Conservation (phyloP, 2,329 filamentous ascomycete species). For the Alternaria novae-zelandiae region DNA sequence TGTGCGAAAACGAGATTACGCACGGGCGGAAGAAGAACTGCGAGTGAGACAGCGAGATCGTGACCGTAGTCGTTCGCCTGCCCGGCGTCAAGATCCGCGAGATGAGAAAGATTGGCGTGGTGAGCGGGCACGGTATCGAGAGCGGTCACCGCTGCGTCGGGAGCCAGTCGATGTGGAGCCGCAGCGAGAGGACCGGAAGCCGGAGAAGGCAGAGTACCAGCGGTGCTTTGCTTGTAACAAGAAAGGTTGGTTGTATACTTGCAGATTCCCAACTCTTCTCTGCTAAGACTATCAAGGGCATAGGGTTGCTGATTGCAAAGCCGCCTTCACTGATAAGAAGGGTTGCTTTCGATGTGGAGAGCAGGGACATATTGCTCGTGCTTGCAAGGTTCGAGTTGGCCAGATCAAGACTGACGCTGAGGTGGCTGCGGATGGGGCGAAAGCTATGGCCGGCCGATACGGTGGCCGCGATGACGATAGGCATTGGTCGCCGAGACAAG, state of each 20-base stretch:
- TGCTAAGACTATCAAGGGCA: background rate
- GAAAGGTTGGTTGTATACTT: background rate
- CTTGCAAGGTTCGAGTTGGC: background rate
- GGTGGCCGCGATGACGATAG: background rate
- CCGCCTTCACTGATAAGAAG: background rate
- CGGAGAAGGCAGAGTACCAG: background rate
- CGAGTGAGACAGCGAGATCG: background rate
- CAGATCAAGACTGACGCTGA: background rate
- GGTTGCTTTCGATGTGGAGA: background rate
- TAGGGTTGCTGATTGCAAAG: background rate
- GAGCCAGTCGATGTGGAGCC: background rate
- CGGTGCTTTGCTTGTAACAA: background rate
- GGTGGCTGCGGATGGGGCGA: background rate
- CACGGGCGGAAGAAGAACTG: background rate
- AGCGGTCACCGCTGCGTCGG: background rate
- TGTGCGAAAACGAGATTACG: background rate
- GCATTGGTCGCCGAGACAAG: background rate
- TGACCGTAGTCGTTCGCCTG: conserved; percentile 6
- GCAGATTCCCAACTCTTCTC: no score
- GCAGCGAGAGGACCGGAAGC: background rate
- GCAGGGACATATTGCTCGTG: background rate
- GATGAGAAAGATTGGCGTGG: background rate
- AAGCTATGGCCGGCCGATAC: background rate
- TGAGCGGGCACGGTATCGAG: background rate
- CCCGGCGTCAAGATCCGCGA: background rate